Evolutionary conservation across 352 stramenopile genomes (phyloP), one percentile per base, ranked within the genome.

Genomic region (Halophytophthora batemanensis): DNA sequence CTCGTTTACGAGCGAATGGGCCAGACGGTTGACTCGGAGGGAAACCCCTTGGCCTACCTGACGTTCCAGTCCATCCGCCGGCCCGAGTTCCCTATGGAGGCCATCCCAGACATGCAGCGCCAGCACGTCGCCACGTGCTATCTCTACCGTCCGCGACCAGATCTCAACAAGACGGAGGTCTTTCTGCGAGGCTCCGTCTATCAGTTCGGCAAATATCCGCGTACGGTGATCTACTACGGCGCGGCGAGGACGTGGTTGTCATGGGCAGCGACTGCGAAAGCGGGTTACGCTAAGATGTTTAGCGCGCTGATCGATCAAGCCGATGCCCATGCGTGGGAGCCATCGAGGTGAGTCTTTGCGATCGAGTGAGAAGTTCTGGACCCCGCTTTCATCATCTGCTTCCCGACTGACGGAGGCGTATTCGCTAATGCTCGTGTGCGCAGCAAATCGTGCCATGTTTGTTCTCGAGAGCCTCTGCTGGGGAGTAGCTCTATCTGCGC

Each of bases 1-100:
- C 59, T 81, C 8, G 73, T 57, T 11, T 81, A 77, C 45, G 70
- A 81, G 22, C 52, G 66, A 0, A 77, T 75, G 67, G 70, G 66
- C 8, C 64, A 54, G 8, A 65, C 56, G 0, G 46, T 42, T 4
- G 66, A 77, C 22, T 51, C 46, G 0, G 47, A 69, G 10, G 66
- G 66, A 6, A 56, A 73, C 38, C 59, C 72, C 42, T 52, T 74
- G 36, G 59, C 53, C 14, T 80, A 73, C 40, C 70, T 77, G 39
- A 61, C 71, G 6, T 22, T 80, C 38, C 63, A 74, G 44, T 80
- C 70, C 0, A 77, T 80, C 35, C 65, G 71, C 7, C 51, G 66
- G 13, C 56, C 59, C 19, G 64, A 80, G 49, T 80, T 64, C 64
- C 66, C 69, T 6, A 59, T 56, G 4, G 65, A 69, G 35, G 53